Evolutionary conservation across 371 early-diverging fungal species (phyloP).

Genomic region (Lichtheimia ramosa): DNA sequence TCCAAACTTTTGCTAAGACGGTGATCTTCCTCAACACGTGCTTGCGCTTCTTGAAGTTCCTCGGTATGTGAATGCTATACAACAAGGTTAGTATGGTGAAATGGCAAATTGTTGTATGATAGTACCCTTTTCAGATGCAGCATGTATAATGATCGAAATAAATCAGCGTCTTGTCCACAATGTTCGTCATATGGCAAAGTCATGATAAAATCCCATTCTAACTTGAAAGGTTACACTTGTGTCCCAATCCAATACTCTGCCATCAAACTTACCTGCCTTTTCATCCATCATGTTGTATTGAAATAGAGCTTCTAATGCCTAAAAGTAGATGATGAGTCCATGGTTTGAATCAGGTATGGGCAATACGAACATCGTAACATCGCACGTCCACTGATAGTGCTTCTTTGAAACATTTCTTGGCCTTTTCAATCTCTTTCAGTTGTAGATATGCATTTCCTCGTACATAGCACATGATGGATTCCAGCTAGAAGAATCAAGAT

Average conservation of each 20-base stretch:
- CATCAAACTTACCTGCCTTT: slow-evolving; percentile 53
- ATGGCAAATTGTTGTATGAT: too few relatives aligned
- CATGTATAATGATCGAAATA: slow-evolving; percentile 62
- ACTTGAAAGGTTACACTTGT: neutral
- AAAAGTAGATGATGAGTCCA: neutral
- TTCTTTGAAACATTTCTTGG: slow-evolving; percentile 65
- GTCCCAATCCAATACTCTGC: neutral
- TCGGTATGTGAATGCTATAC: slow-evolving; percentile 37
- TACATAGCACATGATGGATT: slow-evolving; percentile 66
- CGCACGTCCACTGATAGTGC: slow-evolving; percentile 66
- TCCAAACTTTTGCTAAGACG: slow-evolving; percentile 54
- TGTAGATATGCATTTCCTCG: slow-evolving; percentile 61
- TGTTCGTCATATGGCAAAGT: slow-evolving; percentile 56
- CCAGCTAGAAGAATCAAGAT: slow-evolving; percentile 52
- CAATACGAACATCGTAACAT: slow-evolving; percentile 57
- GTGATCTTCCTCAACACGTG: slow-evolving; percentile 42
- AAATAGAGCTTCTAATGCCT: slow-evolving; percentile 65
- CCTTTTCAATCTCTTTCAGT: slow-evolving; percentile 49
- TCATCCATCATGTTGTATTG: slow-evolving; percentile 61
- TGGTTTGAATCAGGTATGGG: neutral
- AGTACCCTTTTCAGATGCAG: slow-evolving; percentile 60
- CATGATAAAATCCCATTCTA: slow-evolving; percentile 63
- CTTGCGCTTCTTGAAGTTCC: slow-evolving; percentile 43
- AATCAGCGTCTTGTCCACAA: slow-evolving; percentile 54
- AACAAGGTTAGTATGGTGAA: neutral